Conservation (phyloP, 1,284 basidiomycete species). For the Gymnopus androsaceus region DNA sequence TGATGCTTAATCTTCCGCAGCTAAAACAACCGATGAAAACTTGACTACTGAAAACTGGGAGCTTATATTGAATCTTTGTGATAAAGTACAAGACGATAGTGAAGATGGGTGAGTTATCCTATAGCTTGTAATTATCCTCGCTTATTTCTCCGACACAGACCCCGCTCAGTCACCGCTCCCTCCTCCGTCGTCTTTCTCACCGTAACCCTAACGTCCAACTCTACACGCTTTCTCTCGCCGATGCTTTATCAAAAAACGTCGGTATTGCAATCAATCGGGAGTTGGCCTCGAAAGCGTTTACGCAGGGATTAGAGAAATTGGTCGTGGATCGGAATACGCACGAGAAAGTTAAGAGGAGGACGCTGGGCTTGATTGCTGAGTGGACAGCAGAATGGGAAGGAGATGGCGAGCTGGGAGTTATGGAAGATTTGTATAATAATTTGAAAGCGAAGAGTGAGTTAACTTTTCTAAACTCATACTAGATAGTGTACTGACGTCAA, state of each 20-base stretch:
- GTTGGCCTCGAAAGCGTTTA: conserved; percentile 89
- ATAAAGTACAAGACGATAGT: conserved; percentile 91
- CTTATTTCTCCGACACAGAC: conserved; percentile 49
- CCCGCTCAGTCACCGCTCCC: conserved; percentile 82
- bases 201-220: conserved; percentile 97
- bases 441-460: conserved; percentile 81
- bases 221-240: conserved; percentile 86
- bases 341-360: conserved; percentile 82
- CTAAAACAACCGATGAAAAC: conserved; percentile 94
- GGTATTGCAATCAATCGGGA: conserved; percentile 82
- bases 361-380: conserved; percentile 72
- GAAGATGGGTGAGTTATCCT: conserved; percentile 65
- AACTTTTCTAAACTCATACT: conserved; percentile 12
- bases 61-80: conserved; percentile 91
- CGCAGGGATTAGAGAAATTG: conserved; percentile 83
- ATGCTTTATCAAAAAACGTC: conserved; percentile 92
- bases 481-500: not conserved
- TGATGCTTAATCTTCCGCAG: conserved; percentile 42
- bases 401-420: conserved; percentile 83
- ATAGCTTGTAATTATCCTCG: not conserved
- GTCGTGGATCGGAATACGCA: conserved; percentile 92
- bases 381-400: conserved; percentile 89
- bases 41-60: conserved; percentile 96
- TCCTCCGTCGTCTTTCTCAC: conserved; percentile 91
- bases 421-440: conserved; percentile 86